Evolutionary conservation across 805 yeast genomes (phyloP), one percentile per base, ranked within the genome.

Genomic region (Candida golubevii): DNA sequence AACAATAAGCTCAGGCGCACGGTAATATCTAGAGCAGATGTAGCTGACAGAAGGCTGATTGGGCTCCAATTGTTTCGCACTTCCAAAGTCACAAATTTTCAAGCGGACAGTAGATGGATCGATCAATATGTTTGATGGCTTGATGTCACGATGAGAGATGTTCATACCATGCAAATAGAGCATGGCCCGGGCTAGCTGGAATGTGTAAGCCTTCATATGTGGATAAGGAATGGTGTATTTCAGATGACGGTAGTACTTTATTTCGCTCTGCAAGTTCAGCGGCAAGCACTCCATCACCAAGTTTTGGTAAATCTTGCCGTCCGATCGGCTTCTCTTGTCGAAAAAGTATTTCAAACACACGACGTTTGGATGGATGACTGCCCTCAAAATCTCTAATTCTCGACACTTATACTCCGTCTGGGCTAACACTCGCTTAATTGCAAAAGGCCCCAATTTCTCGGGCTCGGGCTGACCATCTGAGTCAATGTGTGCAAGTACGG

Each of bases 1-100:
- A 44, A 93, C 82, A 59, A 93, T 86, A 48, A 93, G 76, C 65
- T 93, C 99, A 0, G 99, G 99, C 1, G 98, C 95, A 55, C 97
- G 78, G 66, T 90, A 90, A 65, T 89, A 93, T 57, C 99, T 80
- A 23, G 97, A 88, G 65, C 97, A 95, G 46, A 93, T 93, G 62
- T 93, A 93, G 41, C 96, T 85, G 50, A 90, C 96, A 1, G 95
- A 83, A n/a, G 93, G 87, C 61, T 85, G 90, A 50, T 80, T 78
- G 34, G 79, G 79, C 60, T 85, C 91, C 51, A 86, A 71, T 61
- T 81, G 80, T 62, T 86, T 86, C 6, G 95, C 95, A 35, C 87
- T 79, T 18, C 95, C 95, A 64, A 86, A 86, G 65, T 86, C 95
- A 64, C 95, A 86, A 41, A 86, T 82, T 61, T 86, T 86, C 49